Base-by-base conservation (phyloP, 352 stramenopile species). In the Albugo candida region DNA sequence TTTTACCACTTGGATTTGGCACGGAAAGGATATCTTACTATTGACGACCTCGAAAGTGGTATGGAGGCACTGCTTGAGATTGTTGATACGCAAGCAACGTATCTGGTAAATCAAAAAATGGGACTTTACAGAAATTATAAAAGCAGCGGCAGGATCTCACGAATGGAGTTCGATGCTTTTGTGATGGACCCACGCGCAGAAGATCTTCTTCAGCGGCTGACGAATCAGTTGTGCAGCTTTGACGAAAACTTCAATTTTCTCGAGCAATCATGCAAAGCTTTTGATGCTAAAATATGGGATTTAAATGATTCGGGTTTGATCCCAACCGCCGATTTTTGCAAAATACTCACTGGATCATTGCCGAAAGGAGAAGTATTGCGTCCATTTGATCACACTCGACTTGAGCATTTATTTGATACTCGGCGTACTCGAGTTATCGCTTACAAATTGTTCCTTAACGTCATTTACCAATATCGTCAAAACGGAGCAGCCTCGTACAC, bases 151-250 rank as follows among this genome's bases (percentile, higher is more conserved):
- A 58, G 58, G 0, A 20, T 85, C 11, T 85, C 76, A 14, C 63
- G 76, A 36, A 78, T 74, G 47, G 76, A 88, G 47, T 88, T 88
- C 46, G 76, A 88, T 52, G 62, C 72, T 0, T 88, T 85, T 49
- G 67, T 78, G 20, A 36, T 88, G 19, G 72, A 83, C 40, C 72
- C 72, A 0, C 64, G 65, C 12, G 65, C 55, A 5, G 40, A 27
- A n/a, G 36, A 47, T 1, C 38, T 72, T 11, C 24, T 85, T 0
- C 55, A 56, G 1, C 59, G 52, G 8, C 45, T 88, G 0, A 60
- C 64, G 0, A 19, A 60, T n/a, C 41, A 63, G 11, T 46, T 74
- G 11, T 31, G 24, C 24, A 10, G 24, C 3, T 66, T 61, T 35
- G 56, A 54, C 18, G 37, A 61, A 39, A 39, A 52, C 38, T 40